Conservation (phyloP, 1,284 basidiomycete species). For the Apiotrichum akiyoshidainum region DNA sequence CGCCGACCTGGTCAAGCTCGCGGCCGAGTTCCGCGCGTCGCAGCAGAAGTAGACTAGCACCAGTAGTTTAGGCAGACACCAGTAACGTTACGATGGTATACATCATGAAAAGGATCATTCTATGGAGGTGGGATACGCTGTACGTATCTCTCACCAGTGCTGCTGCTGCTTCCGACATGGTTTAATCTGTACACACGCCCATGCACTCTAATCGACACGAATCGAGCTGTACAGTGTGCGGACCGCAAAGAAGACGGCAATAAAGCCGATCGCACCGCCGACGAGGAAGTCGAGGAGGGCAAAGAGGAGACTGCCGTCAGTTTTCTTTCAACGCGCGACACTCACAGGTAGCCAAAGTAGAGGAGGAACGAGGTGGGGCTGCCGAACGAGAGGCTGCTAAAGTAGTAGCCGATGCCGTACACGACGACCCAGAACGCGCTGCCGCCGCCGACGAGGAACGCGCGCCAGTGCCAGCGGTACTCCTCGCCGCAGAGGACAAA, state of each 20-base stretch:
- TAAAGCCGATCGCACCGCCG: slow-evolving; percentile 80
- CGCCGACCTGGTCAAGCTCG: slow-evolving; percentile 30
- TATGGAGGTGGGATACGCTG: not conserved
- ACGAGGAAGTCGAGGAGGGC: slow-evolving; percentile 81
- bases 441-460: slow-evolving; percentile 91
- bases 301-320: slow-evolving; percentile 59
- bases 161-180: not conserved
- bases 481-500: slow-evolving; percentile 94
- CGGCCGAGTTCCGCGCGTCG: slow-evolving; percentile 25
- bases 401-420: slow-evolving; percentile 74
- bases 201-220: slow-evolving; percentile 52
- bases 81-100: not conserved
- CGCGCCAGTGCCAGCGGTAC: slow-evolving; percentile 96
- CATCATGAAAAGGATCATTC: not conserved
- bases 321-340: slow-evolving; percentile 6
- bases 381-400: slow-evolving; percentile 74
- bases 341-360: slow-evolving; percentile 82
- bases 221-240: slow-evolving; percentile 71
- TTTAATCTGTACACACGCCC: too few relatives aligned
- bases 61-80: not conserved
- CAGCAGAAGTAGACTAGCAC: slow-evolving; percentile 2
- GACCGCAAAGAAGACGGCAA: slow-evolving; percentile 82
- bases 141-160: not conserved
- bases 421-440: slow-evolving; percentile 87
- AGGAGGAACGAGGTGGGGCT: slow-evolving; percentile 79